phyloP scores from a whole-genome alignment of 2,329 filamentous ascomycete species.

The Penicillium sclerotiorum region DNA sequence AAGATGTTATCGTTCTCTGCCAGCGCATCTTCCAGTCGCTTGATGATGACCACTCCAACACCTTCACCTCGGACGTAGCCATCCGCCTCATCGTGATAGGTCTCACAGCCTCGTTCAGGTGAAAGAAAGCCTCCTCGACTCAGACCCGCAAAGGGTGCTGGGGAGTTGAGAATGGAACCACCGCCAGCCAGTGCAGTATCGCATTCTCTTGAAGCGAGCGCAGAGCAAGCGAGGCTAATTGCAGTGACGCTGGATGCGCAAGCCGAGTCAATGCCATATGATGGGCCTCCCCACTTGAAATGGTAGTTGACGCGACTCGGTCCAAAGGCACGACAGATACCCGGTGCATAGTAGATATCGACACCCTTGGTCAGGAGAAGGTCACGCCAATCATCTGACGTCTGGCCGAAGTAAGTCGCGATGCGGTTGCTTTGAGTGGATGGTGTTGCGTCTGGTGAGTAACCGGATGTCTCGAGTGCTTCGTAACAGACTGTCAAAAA shows the following conservation, averaged over 20 bases:
- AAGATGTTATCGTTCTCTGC: conserved; percentile 50
- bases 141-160: conserved; percentile 74
- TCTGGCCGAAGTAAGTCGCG: conserved; percentile 68
- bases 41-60: conserved; percentile 54
- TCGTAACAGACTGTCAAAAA: conserved; percentile 75
- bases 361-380: conserved; percentile 2
- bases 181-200: conserved; percentile 81
- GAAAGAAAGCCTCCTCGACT: conserved; percentile 52
- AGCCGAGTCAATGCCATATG: conserved; percentile 71
- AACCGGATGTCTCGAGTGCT: conserved; percentile 46
- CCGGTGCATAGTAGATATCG: conserved; percentile 7
- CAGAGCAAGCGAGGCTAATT: conserved; percentile 70
- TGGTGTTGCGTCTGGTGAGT: conserved; percentile 6
- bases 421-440: conserved; percentile 48
- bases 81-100: conserved; percentile 53
- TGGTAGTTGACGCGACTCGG: conserved; percentile 54
- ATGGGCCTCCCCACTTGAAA: conserved; percentile 74
- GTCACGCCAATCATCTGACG: conserved; percentile 33
- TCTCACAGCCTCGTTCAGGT: conserved; percentile 50
- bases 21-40: conserved; percentile 53
- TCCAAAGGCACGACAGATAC: conserved; percentile 8
- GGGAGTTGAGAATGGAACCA: conserved; percentile 70
- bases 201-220: conserved; percentile 72
- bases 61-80: conserved; percentile 60
- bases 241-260: conserved; percentile 63